These are phyloP conservation scores for Phaeotremella skinneri DNA, from an alignment of 768 basidiomycete genomes.

Conservation along the genomic window DNA sequence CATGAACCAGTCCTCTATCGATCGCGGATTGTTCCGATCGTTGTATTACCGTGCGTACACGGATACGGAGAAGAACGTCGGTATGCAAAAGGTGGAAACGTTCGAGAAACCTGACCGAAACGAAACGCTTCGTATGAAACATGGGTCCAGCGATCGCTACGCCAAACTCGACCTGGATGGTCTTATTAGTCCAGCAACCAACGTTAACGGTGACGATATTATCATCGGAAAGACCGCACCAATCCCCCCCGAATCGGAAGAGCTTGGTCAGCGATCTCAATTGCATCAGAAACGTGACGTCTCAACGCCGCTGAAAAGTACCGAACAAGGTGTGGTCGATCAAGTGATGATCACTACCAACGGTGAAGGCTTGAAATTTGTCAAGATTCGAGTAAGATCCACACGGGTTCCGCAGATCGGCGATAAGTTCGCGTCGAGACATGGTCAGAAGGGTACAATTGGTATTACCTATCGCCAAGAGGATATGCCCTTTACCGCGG, in stretches of 20 bases:
- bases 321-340: conserved; percentile 96
- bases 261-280: conserved; percentile 91
- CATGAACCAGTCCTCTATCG: conserved; percentile 99
- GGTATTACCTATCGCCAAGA: conserved; percentile 99
- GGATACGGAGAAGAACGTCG: conserved; percentile 96
- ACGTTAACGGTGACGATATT: conserved; percentile 94
- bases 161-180: conserved; percentile 98
- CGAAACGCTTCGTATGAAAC: conserved; percentile 92
- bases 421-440: conserved; percentile 98
- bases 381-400: conserved; percentile 93
- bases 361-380: conserved; percentile 93
- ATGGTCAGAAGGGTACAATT: conserved; percentile 99
- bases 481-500: conserved; percentile 98
- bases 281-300: conserved; percentile 92
- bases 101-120: conserved; percentile 95
- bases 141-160: conserved; percentile 72
- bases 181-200: conserved; percentile 90
- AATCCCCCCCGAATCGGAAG: conserved; percentile 92
- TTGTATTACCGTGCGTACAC: conserved; percentile 98
- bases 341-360: conserved; percentile 97
- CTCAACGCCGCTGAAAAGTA: conserved; percentile 95
- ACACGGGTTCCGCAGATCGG: conserved; percentile 97
- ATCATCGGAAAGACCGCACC: conserved; percentile 99
- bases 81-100: conserved; percentile 84
- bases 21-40: conserved; percentile 96